Percentiles rank a stretch among this genome's conserved stretches.
Conservation (phyloP, 2,329 filamentous ascomycete species). For the Phoma sp. region DNA sequence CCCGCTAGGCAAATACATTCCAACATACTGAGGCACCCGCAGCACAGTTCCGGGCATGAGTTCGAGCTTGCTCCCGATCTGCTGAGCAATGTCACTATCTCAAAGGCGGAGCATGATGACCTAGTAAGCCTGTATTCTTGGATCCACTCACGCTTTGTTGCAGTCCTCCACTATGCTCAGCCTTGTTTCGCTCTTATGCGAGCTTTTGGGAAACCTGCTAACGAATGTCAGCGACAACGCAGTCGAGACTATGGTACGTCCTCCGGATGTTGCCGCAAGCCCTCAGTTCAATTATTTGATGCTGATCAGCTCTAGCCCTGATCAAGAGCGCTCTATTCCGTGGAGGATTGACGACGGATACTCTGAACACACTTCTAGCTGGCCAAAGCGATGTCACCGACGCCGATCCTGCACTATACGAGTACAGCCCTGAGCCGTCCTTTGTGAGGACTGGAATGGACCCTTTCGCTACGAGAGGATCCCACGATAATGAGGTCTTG, state of each 20-base stretch:
- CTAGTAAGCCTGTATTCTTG: conserved; percentile 56
- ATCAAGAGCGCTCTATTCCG: conserved; percentile 57
- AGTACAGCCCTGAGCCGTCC: conserved; percentile 25
- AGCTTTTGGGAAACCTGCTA: background rate
- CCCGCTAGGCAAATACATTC: background rate
- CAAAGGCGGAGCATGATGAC: conserved; percentile 67
- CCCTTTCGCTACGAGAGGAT: conserved; percentile 16
- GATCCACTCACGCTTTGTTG: too few species aligned
- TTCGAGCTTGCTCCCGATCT: conserved; percentile 46
- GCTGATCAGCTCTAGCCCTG: conserved; percentile 46
- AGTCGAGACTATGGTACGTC: conserved; percentile 64
- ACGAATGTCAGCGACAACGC: conserved; percentile 42
- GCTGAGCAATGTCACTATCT: conserved; percentile 60
- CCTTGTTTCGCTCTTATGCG: background rate
- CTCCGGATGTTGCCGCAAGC: background rate
- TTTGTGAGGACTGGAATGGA: conserved; percentile 17
- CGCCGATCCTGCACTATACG: conserved; percentile 24
- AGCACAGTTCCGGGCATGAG: conserved; percentile 53
- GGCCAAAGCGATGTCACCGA: conserved; percentile 32
- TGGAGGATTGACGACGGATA: conserved; percentile 59
- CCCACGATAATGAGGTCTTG: conserved; percentile 13
- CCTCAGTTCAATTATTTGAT: background rate
- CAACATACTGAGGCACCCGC: conserved; percentile 16
- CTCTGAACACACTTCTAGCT: conserved; percentile 57
- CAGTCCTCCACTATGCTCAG: background rate